These are phyloP conservation scores for Amanita molliuscula DNA, from an alignment of 768 basidiomycete genomes.

Conservation along the genomic window DNA sequence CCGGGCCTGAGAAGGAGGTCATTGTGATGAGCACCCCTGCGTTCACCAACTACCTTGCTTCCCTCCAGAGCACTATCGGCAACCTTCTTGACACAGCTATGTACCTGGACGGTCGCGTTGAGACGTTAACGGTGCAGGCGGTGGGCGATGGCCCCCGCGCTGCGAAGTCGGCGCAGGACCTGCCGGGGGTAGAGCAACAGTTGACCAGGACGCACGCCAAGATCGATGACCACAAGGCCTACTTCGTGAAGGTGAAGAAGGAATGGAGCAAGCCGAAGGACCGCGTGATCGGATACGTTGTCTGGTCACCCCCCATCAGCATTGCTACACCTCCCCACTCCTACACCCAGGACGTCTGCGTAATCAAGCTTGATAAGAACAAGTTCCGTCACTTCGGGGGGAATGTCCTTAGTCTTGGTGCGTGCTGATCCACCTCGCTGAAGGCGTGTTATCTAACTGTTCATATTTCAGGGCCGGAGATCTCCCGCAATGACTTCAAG, in stretches of 20 bases:
- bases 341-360: conserved; percentile 22
- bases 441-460: conserved; percentile 14
- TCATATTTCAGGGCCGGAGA: conserved; percentile 14
- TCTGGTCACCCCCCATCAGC: conserved; percentile 27
- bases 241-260: conserved; percentile 22
- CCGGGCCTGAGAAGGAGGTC: conserved; percentile 23
- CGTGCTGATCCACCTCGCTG: conserved; percentile 16
- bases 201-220: not conserved
- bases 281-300: conserved; percentile 27
- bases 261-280: conserved; percentile 20
- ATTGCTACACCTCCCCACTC: conserved; percentile 16
- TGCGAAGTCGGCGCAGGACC: conserved; percentile 9
- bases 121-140: conserved; percentile 8
- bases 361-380: conserved; percentile 24
- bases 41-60: conserved; percentile 18
- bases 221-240: conserved; percentile 12
- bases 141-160: conserved; percentile 11
- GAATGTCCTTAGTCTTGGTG: conserved; percentile 24
- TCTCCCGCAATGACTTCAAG: conserved; percentile 11
- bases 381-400: conserved; percentile 20
- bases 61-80: conserved; percentile 20
- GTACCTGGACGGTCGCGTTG: conserved; percentile 12
- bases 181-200: conserved; percentile 11
- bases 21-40: conserved; percentile 23
- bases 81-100: conserved; percentile 10